Conservation (phyloP, 768 basidiomycete genomes). For the Suillus luteus region DNA sequence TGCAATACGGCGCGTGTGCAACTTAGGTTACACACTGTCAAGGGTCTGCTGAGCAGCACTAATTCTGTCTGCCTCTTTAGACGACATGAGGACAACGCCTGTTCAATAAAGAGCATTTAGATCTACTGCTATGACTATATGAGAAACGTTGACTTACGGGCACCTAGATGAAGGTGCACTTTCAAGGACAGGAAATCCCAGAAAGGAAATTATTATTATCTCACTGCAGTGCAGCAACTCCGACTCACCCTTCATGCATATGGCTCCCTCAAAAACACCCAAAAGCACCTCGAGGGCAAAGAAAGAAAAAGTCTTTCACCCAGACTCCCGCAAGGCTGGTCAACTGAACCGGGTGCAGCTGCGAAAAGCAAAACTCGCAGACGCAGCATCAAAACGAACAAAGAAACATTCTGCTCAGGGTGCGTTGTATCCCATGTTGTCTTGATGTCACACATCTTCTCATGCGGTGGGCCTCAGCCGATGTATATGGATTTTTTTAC, state of each 20-base stretch:
- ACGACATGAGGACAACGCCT: slow-evolving; percentile 31
- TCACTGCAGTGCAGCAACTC: not conserved
- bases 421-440: slow-evolving; percentile 27
- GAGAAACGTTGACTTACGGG: not conserved
- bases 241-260: not conserved
- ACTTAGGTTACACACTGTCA: slow-evolving; percentile 52
- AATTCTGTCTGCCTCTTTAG: slow-evolving; percentile 59
- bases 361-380: slow-evolving; percentile 67
- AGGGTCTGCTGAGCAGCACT: slow-evolving; percentile 69
- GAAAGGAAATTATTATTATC: slow-evolving; percentile 3
- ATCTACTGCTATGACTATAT: not conserved
- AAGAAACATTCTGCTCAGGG: slow-evolving; percentile 61
- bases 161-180: not conserved
- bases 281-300: slow-evolving; percentile 38
- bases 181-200: not conserved
- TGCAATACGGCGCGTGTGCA: slow-evolving; percentile 5
- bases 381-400: slow-evolving; percentile 53
- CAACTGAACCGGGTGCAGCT: slow-evolving; percentile 69
- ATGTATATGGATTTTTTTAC: slow-evolving; percentile 77
- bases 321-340: slow-evolving; percentile 79
- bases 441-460: slow-evolving; percentile 7
- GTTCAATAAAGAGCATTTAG: not conserved
- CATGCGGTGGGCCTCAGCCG: slow-evolving; percentile 41
- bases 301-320: slow-evolving; percentile 83
- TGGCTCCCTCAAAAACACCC: slow-evolving; percentile 13